Evolutionary conservation across 2,329 filamentous ascomycete species (phyloP).

Genomic region (Eurotiales sp.): DNA sequence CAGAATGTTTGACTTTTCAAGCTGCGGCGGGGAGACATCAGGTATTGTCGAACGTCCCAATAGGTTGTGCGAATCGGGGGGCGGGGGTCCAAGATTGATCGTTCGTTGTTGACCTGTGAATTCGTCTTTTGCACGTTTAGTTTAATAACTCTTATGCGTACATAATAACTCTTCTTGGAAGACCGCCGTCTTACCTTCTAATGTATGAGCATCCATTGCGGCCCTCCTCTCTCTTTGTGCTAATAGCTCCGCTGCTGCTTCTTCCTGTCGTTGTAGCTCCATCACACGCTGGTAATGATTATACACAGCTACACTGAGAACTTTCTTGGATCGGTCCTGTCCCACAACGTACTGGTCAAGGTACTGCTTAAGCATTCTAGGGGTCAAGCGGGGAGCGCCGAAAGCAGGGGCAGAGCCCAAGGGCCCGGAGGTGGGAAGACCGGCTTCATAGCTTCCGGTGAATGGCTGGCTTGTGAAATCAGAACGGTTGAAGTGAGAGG

Average conservation of each 20-base stretch:
- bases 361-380: slow-evolving; percentile 73
- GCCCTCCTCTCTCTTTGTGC: slow-evolving; percentile 70
- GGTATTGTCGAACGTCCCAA: slow-evolving; percentile 39
- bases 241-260: slow-evolving; percentile 71
- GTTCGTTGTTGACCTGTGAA: slow-evolving; percentile 59
- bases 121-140: slow-evolving; percentile 49
- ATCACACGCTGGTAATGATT: slow-evolving; percentile 93
- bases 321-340: slow-evolving; percentile 88
- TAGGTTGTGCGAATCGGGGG: slow-evolving; percentile 23
- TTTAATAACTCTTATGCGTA: not conserved
- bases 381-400: slow-evolving; percentile 57
- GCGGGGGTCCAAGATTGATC: slow-evolving; percentile 33
- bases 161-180: not conserved
- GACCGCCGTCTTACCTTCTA: slow-evolving; percentile 62
- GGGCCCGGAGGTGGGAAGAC: slow-evolving; percentile 60
- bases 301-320: slow-evolving; percentile 87
- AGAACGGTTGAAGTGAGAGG: slow-evolving; percentile 54
- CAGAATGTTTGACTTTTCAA: slow-evolving; percentile 94
- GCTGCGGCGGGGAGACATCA: slow-evolving; percentile 61
- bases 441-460: slow-evolving; percentile 61
- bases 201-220: slow-evolving; percentile 65
- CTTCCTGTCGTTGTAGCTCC: slow-evolving; percentile 67
- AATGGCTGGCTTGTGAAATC: slow-evolving; percentile 63
- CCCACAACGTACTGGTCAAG: slow-evolving; percentile 96
- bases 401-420: slow-evolving; percentile 56